Evolutionary conservation across 495 filamentous ascomycete genomes (phyloP), one percentile per base, ranked within the genome.

Genomic region (Letharia lupina): DNA sequence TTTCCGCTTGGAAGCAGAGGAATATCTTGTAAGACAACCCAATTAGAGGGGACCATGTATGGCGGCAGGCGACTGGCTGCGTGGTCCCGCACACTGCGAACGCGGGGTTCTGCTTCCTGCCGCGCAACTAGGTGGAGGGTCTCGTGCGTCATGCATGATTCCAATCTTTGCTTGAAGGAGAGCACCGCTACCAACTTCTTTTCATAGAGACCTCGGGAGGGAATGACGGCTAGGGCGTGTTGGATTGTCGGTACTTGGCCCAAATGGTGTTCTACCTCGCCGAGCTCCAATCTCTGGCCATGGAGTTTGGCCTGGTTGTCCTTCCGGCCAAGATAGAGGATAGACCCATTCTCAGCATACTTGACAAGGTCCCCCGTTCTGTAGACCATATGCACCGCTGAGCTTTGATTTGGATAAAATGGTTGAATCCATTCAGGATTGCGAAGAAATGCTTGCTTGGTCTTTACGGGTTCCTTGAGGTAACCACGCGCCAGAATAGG

Each of bases 401-500:
- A 56, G 28, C 15, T 33, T 16, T 56, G 28, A 8, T 18, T 16
- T 5, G 52, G 28, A 4, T 56, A 56, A 56, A 56, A 56, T 0
- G 4, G 4, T 35, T 33, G 28, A 28, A 56, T 33, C 84, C 84
- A 89, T 3, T 66, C 65, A 5, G 84, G 86, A 54, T 82, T 72
- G 54, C 78, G 76, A 35, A 83, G 79, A 65, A 88, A 89, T 0
- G 76, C 78, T n/a, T 79, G 77, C 28, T 79, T 77, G 4, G 80
- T 82, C 40, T 86, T 88, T 65, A 79, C 77, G 8, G 78, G 77
- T 9, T 81, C 79, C 28, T 83, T 80, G 33, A 88, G 77, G 62
- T 88, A 89, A 0, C 81, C 84, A 4, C 80, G 77, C 0, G 81
- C 85, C 23, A 89, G 77, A 50, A 84, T 81, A 44, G 83, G 81